Evolutionary conservation across 225 moss, liverwort and hornwort species (phyloP).

Genomic region (Thuidium tamariscinum): DNA sequence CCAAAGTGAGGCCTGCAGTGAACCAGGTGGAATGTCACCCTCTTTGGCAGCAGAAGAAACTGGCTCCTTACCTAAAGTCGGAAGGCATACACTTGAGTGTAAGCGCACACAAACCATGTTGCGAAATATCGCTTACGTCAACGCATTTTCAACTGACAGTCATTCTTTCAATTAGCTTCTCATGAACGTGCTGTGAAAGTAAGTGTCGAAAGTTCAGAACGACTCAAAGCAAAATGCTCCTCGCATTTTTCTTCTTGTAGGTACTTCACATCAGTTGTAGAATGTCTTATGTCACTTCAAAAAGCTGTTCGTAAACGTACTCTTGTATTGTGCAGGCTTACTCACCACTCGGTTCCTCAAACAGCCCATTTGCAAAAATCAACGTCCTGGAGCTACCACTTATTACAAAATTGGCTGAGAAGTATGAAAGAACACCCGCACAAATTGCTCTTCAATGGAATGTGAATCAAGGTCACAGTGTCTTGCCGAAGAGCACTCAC

Average conservation of each 20-base stretch:
- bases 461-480: conserved; percentile 34
- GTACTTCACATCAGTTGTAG: neutral
- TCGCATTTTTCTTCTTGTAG: neutral
- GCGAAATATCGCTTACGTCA: neutral
- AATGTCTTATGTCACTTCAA: neutral
- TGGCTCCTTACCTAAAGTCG: conserved; percentile 19
- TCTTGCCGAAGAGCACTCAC: conserved; percentile 40
- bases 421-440: conserved; percentile 29
- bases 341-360: conserved; percentile 41
- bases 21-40: conserved; percentile 55
- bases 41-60: conserved; percentile 46
- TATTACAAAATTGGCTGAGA: conserved; percentile 13
- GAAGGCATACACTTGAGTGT: conserved; percentile 41
- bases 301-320: neutral
- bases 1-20: conserved; percentile 41
- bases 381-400: conserved; percentile 28
- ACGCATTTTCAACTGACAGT: neutral
- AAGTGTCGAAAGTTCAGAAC: neutral
- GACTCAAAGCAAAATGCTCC: neutral
- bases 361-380: conserved; percentile 23
- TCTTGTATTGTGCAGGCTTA: conserved; percentile 21
- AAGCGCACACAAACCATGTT: neutral
- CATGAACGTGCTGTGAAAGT: neutral
- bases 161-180: neutral
- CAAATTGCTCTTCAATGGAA: conserved; percentile 51